A percentile compares a stretch with the other conserved stretches of the same genome.
Conservation (phyloP, 176 grass and related monocot species). For the Miscanthus lutarioriparius region DNA sequence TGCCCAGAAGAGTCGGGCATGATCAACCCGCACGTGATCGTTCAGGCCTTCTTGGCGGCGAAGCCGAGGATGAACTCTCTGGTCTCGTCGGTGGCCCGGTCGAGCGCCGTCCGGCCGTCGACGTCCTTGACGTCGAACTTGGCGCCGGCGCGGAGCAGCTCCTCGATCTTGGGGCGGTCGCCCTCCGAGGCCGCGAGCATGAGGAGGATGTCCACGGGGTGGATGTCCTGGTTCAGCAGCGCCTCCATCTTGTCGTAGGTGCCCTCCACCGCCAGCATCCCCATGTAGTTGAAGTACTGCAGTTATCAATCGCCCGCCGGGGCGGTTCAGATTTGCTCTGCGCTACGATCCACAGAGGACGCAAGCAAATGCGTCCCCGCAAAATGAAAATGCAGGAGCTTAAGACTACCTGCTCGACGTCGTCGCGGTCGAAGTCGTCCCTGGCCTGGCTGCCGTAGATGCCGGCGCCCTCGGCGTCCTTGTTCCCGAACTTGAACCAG, state of each 20-base stretch:
- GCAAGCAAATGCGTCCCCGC: background rate
- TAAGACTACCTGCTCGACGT: constrained; percentile 74
- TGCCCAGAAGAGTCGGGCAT: background rate
- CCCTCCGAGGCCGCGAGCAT: constrained; percentile 83
- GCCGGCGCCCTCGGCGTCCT: constrained; percentile 74
- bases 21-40: background rate
- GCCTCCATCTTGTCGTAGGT: constrained; percentile 99
- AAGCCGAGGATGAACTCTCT: constrained; percentile 72
- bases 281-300: constrained; percentile 99
- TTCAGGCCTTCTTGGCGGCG: constrained; percentile 46
- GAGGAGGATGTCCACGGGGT: constrained; percentile 95
- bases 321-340: background rate
- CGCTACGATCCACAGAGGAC: background rate
- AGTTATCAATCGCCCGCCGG: background rate
- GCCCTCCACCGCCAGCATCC: constrained; percentile 98
- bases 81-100: constrained; percentile 67
- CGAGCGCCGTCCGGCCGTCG: constrained; percentile 78
- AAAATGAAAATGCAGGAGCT: background rate
- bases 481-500: constrained; percentile 92
- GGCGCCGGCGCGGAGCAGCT: constrained; percentile 80
- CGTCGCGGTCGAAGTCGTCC: constrained; percentile 95
- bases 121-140: constrained; percentile 83
- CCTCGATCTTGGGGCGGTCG: constrained; percentile 94
- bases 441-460: constrained; percentile 84
- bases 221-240: constrained; percentile 79